Percentiles rank a stretch among this genome's conserved stretches.
Evolutionary conservation across 2,329 filamentous ascomycete genomes (phyloP).

Genomic region (Aurifilum marmelostoma): DNA sequence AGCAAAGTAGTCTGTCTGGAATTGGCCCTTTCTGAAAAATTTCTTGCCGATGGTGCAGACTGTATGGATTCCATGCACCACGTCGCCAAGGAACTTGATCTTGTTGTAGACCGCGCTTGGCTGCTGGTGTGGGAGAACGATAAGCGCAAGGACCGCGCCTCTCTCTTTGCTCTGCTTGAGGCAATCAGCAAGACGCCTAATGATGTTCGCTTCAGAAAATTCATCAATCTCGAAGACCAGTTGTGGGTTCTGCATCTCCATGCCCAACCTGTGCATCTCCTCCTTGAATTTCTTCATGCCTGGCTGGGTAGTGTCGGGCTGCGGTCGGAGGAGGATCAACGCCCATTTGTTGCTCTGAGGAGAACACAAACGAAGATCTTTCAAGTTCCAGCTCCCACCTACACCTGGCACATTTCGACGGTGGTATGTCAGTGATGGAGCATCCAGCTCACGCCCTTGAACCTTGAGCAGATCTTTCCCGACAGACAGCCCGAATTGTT

Average conservation of each 20-base stretch:
- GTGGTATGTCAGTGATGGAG: background rate
- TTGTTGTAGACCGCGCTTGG: constrained; percentile 56
- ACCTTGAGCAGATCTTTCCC: constrained; percentile 70
- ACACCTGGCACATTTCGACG: background rate
- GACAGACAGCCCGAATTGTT: constrained; percentile 66
- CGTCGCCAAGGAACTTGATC: constrained; percentile 71
- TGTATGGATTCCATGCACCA: constrained; percentile 68
- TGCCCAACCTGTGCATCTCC: background rate
- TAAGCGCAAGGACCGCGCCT: constrained; percentile 62
- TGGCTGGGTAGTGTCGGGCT: background rate
- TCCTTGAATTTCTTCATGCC: background rate
- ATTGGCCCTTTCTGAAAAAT: background rate
- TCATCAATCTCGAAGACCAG: too few relatives aligned
- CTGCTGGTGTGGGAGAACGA: constrained; percentile 49
- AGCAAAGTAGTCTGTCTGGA: constrained; percentile 57
- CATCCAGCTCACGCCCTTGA: constrained; percentile 53
- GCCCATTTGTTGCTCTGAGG: background rate
- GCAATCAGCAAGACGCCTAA: background rate
- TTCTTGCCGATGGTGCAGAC: constrained; percentile 58
- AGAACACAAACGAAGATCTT: background rate
- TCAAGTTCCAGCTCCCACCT: background rate
- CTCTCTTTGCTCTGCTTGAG: background rate
- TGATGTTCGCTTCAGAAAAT: constrained; percentile 58
- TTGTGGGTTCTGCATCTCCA: background rate
- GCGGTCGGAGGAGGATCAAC: background rate